Evolutionary conservation across 176 grass and related monocot genomes (phyloP), one percentile per base, ranked within the genome.

Genomic region (Oryza australiensis): DNA sequence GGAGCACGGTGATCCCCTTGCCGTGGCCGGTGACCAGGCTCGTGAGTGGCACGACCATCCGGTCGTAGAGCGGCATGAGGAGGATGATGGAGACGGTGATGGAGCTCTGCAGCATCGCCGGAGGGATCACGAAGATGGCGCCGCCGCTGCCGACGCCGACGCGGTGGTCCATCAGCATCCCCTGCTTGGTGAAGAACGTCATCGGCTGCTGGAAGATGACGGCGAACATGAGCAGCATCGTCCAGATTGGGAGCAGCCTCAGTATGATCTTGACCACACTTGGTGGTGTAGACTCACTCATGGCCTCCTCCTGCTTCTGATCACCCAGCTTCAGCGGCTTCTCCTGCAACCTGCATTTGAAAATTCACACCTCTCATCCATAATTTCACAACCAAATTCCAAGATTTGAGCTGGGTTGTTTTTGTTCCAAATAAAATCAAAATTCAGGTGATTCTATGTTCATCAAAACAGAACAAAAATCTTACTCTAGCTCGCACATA

Each of bases 161-260:
- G 14, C 24, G 76, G 80, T 87, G 96, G 68, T 95, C 48, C 96
- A 98, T 98, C 88, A 89, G 68, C 87, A 80, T 90, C 5, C 96
- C 96, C 80, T 98, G 96, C 82, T 93, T 91, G 4, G 93, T 98
- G 80, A 95, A 98, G 90, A 98, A 95, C 5, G 96, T 98, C 53
- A 76, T 70, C 3, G 96, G 96, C 64, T 95, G 96, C 75, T 98
- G 96, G 79, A 95, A 98, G 57, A 93, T 98, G 53, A 98, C 93
- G 3, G 92, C 93, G 78, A 98, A 98, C 75, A 93, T 87, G 18
- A 97, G 90, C 30, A 97, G 84, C 81, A 71, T 81, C 3, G 74
- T 68, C 94, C 94, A 97, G 65, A 97, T 91, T 4, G 94, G 94
- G 1, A 97, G 74, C 9, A 97, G 80, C 80, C 88, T 70, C 9